Conservation (phyloP, 495 filamentous ascomycete species). For the Penicillium bovifimosum region DNA sequence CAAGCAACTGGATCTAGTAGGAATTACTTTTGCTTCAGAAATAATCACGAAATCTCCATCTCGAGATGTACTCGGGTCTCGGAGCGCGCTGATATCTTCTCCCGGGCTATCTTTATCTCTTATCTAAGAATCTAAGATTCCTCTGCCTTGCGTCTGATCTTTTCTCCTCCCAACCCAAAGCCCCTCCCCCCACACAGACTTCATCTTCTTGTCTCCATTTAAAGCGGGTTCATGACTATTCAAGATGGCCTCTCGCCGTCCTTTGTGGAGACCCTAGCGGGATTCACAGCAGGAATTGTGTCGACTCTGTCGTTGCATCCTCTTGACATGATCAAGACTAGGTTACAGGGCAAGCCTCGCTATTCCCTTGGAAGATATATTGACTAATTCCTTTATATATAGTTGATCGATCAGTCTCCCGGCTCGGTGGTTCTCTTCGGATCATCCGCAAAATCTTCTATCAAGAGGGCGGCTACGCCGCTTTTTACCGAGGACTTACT, state of each 20-base stretch:
- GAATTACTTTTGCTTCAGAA: too few species aligned
- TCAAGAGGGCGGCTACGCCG: slow-evolving; percentile 54
- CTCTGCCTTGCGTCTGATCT: too few species aligned
- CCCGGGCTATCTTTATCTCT: too few species aligned
- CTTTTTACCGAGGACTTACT: slow-evolving; percentile 81
- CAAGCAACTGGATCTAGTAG: not conserved
- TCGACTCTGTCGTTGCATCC: slow-evolving; percentile 69
- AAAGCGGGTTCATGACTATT: slow-evolving; percentile 38
- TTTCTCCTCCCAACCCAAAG: too few species aligned
- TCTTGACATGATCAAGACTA: slow-evolving; percentile 91
- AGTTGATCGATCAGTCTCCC: slow-evolving; percentile 43
- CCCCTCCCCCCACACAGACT: not conserved
- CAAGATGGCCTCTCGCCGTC: slow-evolving; percentile 61
- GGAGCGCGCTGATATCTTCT: too few species aligned
- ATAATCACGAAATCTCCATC: too few species aligned
- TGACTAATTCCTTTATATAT: not conserved
- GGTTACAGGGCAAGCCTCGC: slow-evolving; percentile 66
- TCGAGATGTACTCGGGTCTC: too few species aligned
- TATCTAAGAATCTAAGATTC: too few species aligned
- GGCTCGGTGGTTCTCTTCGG: slow-evolving; percentile 48
- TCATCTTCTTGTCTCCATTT: not conserved
- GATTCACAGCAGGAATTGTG: slow-evolving; percentile 80
- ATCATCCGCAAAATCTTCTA: slow-evolving; percentile 50
- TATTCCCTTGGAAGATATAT: not conserved
- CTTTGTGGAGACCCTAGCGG: slow-evolving; percentile 82